These are phyloP conservation scores for Parastagonospora nodorum DNA, from an alignment of 2,329 filamentous ascomycete genomes.

Conservation along the genomic window DNA sequence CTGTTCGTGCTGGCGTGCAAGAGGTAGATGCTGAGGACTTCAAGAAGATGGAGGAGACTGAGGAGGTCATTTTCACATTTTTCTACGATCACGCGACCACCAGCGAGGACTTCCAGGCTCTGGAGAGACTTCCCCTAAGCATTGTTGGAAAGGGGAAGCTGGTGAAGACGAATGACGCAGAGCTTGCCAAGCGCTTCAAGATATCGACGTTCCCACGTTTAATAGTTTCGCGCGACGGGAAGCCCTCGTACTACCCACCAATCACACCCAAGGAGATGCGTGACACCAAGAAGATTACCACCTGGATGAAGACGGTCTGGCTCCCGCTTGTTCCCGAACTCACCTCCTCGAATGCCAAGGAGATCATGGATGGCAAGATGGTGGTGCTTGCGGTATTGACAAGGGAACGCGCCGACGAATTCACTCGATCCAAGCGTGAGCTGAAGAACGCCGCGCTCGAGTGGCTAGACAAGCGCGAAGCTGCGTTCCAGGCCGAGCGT, in stretches of 20 bases:
- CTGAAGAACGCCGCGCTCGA: constrained; percentile 94
- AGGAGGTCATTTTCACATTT: constrained; percentile 96
- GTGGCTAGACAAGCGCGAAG: constrained; percentile 97
- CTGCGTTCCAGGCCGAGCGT: constrained; percentile 88
- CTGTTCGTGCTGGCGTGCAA: constrained; percentile 74
- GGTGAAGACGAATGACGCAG: constrained; percentile 84
- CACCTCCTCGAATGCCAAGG: constrained; percentile 85
- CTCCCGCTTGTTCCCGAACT: constrained; percentile 93
- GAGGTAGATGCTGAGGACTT: constrained; percentile 80
- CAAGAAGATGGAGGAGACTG: constrained; percentile 83
- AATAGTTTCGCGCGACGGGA: constrained; percentile 84
- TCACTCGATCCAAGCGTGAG: constrained; percentile 78
- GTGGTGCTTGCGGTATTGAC: constrained; percentile 92
- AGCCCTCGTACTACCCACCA: constrained; percentile 86
- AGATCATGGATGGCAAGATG: constrained; percentile 93
- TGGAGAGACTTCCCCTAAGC: constrained; percentile 84
- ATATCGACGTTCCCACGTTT: constrained; percentile 97
- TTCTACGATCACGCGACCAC: constrained; percentile 97
- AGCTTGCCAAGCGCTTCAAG: constrained; percentile 82
- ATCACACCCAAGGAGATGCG: constrained; percentile 91
- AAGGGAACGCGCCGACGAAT: constrained; percentile 78
- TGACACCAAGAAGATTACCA: constrained; percentile 76
- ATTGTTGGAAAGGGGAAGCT: constrained; percentile 90
- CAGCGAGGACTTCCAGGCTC: constrained; percentile 84
- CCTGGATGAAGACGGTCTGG: constrained; percentile 98